Base-by-base conservation (phyloP, 2,329 filamentous ascomycete genomes). In the Remersonia thermophila region DNA sequence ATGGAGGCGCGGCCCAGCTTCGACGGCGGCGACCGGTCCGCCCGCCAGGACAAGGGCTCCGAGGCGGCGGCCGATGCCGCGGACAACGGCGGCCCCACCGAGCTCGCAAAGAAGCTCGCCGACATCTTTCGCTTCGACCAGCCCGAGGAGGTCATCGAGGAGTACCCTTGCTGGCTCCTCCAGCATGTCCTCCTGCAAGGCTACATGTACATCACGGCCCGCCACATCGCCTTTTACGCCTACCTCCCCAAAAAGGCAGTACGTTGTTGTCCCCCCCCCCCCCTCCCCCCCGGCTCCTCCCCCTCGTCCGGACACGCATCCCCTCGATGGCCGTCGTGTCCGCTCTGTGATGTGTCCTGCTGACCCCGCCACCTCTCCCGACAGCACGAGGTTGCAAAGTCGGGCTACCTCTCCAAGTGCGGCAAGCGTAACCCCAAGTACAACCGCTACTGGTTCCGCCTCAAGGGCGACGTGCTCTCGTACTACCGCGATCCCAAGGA, bases 161-260 rank as follows among this genome's bases (percentile, higher is more conserved):
- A 96, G 63, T 95, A 93, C 55, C 83, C 86, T 7, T 96, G 89
- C 60, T 95, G 85, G 78, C 64, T 96, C 27, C 63, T 96, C 25
- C 86, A 95, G 55, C 94, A 82, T 52, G 85, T 94, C 30, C 65
- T 96, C 20, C 69, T 96, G 7, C 86, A 95, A 54, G 91, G 91
- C 5, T 95, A 91, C 55, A 80, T 98, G 71, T 96, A 96, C 60
- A 83, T 98, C 52, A 96, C 91, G 0, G 69, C 81, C 42, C 82
- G 80, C 49, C 91, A 98, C 55, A 82, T 96, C 42, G 95, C 87
- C 60, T 98, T 96, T 57, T 96, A 95, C 55, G 86, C 91, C 27
- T 95, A 95, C 55, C 70, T 96, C n/a, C 86, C 86, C 6, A 93
- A 87, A 65, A 94, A 91, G 67, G 76, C 81, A 35, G 81, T 83